A percentile compares a stretch with the other conserved stretches of the same genome.
These are phyloP conservation scores for Cornus suecica DNA, from an alignment of 148 eudicot genomes.

Conservation along the genomic window DNA sequence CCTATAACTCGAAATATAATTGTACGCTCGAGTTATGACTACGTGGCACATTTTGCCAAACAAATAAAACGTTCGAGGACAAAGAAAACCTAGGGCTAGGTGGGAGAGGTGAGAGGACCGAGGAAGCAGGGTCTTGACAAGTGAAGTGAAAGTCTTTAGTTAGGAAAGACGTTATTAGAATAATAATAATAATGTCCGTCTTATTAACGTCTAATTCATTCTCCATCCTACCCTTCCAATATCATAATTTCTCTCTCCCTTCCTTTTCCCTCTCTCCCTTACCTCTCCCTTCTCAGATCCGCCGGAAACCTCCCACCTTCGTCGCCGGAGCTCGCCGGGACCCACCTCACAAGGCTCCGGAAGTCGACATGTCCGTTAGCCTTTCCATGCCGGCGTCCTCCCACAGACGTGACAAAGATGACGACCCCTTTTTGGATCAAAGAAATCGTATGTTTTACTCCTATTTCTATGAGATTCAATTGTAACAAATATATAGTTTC, in stretches of 20 bases:
- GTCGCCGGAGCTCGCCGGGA: slow-evolving; percentile 26
- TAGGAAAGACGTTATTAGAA: too few relatives aligned
- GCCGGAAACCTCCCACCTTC: slow-evolving; percentile 18
- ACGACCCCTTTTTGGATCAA: slow-evolving; percentile 39
- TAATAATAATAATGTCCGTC: slow-evolving; percentile 21
- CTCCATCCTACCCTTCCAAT: slow-evolving; percentile 26
- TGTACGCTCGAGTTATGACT: too few relatives aligned
- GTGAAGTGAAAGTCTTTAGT: too few relatives aligned
- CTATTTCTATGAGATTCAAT: neutral
- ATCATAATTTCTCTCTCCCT: slow-evolving; percentile 14
- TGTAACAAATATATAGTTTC: neutral
- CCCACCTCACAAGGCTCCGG: slow-evolving; percentile 19
- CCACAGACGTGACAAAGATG: slow-evolving; percentile 37
- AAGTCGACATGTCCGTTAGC: slow-evolving; percentile 51
- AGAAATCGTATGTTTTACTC: slow-evolving; percentile 29
- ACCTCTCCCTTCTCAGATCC: slow-evolving; percentile 12
- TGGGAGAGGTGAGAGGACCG: too few relatives aligned
- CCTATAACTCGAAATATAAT: too few relatives aligned
- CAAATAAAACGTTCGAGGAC: too few relatives aligned
- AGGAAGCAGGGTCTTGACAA: too few relatives aligned
- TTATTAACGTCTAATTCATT: slow-evolving; percentile 6
- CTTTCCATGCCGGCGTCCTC: slow-evolving; percentile 36
- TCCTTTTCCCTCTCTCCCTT: slow-evolving; percentile 23
- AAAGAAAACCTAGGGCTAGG: too few relatives aligned
- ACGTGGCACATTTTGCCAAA: too few relatives aligned